Conservation (phyloP, 192 early-diverging fungal species). For the Umbelopsis sp. region DNA sequence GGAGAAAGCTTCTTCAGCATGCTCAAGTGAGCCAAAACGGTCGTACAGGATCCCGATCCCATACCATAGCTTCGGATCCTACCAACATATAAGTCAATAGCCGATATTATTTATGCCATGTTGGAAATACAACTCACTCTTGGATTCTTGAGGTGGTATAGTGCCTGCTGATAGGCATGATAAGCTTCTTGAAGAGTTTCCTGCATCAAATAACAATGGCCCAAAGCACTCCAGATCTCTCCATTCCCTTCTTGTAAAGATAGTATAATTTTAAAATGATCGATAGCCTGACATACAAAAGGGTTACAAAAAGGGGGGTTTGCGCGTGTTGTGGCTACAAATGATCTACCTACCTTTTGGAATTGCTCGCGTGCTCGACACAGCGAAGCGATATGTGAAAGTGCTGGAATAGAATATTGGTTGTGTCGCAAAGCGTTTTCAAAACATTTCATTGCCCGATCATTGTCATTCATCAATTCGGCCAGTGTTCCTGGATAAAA, state of each 20-base stretch:
- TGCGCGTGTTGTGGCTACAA: no score
- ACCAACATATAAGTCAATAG: neutral
- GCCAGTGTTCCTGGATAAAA: conserved; percentile 34
- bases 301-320: neutral
- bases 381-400: conserved; percentile 83
- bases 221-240: conserved; percentile 91
- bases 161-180: conserved; percentile 93
- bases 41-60: conserved; percentile 99
- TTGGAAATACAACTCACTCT: conserved; percentile 56
- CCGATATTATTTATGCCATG: neutral
- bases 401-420: conserved; percentile 81
- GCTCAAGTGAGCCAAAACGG: conserved; percentile 94
- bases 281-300: conserved; percentile 68
- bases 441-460: conserved; percentile 85
- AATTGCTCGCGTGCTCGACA: conserved; percentile 86
- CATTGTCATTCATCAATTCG: conserved; percentile 69
- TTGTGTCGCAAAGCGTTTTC: conserved; percentile 93
- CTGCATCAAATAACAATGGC: conserved; percentile 97
- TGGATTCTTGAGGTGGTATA: conserved; percentile 90
- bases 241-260: conserved; percentile 82
- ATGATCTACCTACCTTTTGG: conserved; percentile 55
- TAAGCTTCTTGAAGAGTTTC: conserved; percentile 96
- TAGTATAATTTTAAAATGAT: conserved; percentile 91
- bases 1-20: conserved; percentile 96
- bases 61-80: conserved; percentile 99